Base-by-base conservation (phyloP, 1,139 yeast species). In the Lodderomyces pseudojiufengensis region DNA sequence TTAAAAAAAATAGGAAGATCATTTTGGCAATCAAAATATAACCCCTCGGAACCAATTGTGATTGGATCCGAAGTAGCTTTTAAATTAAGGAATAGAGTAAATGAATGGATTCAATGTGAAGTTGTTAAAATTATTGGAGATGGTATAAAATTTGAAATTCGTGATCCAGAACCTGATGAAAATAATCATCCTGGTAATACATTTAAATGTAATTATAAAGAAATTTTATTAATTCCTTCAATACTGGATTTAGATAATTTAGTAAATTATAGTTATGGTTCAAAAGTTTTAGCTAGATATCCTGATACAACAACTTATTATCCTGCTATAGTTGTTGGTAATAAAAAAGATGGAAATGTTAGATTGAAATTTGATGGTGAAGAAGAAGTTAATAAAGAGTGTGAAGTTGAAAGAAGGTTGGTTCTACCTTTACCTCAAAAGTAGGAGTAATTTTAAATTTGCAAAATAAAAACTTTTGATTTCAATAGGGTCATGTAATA, bases 301-400 rank as follows among this genome's bases (percentile, higher is more conserved):
- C 99, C 99, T 1, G 99, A 94, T 49, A 94, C 99, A 0, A 94
- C 98, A 0, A 90, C 97, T 0, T 94, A 92, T 51, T 94, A 92
- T 54, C 85, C 95, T 3, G 98, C 98, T 0, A 85, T 86, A 35
- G 97, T 94, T 3, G 82, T 81, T 27, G 90, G 95, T 0, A 72
- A 78, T 37, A 78, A 78, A 43, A 72, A 85, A 45, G 92, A 83
- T 48, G 88, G 94, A 0, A 74, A 71, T 12, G 95, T 95, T 45
- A 63, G 86, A 47, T 69, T 94, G 38, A 77, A 79, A 50, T 94
- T 94, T 51, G 98, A 94, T 50, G 99, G 98, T 6, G 99, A 92
- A 57, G 98, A 92, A 52, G 98, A 94, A 52, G 95, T 81, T 2
- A 92, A 86, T 38, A 92, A 92, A 58, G 97, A 90, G 54, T 92